Percentiles rank a stretch among this genome's conserved stretches.
Conservation (phyloP, 1,139 yeast species). For the Suhomyces terraborum region DNA sequence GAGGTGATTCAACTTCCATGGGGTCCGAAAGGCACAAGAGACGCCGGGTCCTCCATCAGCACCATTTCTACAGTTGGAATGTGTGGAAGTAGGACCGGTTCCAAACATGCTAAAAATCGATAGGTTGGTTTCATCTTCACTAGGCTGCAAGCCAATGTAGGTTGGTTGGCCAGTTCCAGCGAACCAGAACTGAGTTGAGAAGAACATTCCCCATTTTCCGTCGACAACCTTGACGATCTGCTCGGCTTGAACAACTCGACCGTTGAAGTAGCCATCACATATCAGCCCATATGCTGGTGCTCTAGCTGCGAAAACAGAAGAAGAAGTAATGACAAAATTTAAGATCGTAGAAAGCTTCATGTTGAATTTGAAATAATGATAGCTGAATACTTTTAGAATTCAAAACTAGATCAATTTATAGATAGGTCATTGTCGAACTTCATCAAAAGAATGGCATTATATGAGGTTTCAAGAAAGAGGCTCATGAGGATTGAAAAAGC, state of each 20-base stretch:
- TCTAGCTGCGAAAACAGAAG: no score
- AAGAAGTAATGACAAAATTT: no score
- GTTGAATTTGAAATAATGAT: no score
- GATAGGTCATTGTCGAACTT: no score
- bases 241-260: not conserved
- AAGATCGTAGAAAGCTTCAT: no score
- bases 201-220: constrained; percentile 1
- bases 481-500: no score
- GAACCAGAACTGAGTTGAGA: not conserved
- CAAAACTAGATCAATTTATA: no score
- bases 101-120: constrained; percentile 9
- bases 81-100: not conserved
- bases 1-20: constrained; percentile 9
- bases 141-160: constrained; percentile 8
- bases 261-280: not conserved
- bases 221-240: not conserved
- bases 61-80: constrained; percentile 4
- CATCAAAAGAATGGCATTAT: no score
- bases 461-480: no score
- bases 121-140: not conserved
- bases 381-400: no score
- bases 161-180: not conserved
- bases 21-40: constrained; percentile 5
- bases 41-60: constrained; percentile 9
- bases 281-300: not conserved